Evolutionary conservation across 2,329 filamentous ascomycete genomes (phyloP).

Genomic region (Rhexocercosporidium sp.): DNA sequence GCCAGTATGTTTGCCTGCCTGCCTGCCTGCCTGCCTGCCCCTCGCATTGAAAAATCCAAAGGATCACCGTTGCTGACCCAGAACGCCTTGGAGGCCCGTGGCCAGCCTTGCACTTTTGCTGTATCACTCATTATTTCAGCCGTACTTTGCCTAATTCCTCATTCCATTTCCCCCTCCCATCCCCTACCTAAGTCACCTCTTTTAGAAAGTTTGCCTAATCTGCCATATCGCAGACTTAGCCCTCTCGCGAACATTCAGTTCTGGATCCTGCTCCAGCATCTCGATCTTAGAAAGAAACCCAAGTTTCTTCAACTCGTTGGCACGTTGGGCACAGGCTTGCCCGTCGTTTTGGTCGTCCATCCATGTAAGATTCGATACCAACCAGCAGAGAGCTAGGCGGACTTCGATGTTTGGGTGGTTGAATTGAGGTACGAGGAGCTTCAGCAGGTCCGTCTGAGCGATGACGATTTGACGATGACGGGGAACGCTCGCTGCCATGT

Average conservation of each 20-base stretch:
- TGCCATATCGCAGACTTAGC: conserved; percentile 81
- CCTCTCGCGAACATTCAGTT: conserved; percentile 82
- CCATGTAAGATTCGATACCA: conserved; percentile 86
- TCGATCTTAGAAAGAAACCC: conserved; percentile 73
- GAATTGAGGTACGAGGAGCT: conserved; percentile 74
- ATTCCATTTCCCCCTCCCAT: not conserved
- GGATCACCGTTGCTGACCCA: not conserved
- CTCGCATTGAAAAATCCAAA: not conserved
- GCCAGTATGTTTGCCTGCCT: not conserved
- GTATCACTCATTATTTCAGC: not conserved
- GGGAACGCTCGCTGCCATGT: conserved; percentile 83
- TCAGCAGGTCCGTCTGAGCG: conserved; percentile 76
- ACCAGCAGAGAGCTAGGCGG: conserved; percentile 78
- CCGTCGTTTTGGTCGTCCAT: conserved; percentile 75
- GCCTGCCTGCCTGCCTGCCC: not conserved
- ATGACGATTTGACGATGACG: conserved; percentile 80
- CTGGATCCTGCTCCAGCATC: conserved; percentile 68
- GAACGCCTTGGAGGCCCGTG: not conserved
- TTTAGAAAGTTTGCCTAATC: conserved; percentile 51
- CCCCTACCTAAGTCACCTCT: not conserved
- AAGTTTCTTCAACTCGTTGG: conserved; percentile 69
- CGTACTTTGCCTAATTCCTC: no score
- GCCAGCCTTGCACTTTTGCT: not conserved
- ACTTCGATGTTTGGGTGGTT: conserved; percentile 75
- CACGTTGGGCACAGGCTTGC: conserved; percentile 68